Conservation (phyloP, 148 eudicot genomes). For the Rhododendron simsii region DNA sequence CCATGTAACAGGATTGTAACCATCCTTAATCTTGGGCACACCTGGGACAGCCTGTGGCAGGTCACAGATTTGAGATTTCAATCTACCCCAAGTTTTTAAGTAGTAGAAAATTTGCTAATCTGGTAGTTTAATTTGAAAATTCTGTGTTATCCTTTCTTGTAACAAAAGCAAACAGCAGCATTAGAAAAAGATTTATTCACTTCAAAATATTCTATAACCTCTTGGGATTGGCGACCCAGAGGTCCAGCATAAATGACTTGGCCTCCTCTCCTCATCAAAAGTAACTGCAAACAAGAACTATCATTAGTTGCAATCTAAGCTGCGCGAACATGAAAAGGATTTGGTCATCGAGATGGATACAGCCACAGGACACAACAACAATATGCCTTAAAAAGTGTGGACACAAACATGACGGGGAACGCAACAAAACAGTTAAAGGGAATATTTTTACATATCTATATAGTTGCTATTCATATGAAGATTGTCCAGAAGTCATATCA, state of each 20-base stretch:
- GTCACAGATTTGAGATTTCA: background rate
- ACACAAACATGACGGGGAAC: too few species aligned
- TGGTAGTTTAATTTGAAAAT: background rate
- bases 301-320: background rate
- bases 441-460: background rate
- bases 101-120: background rate
- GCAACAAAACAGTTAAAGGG: background rate
- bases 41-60: slow-evolving; percentile 46
- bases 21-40: slow-evolving; percentile 49
- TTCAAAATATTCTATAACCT: slow-evolving; percentile 66
- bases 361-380: too few species aligned
- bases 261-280: slow-evolving; percentile 74
- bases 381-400: too few species aligned
- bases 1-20: slow-evolving; percentile 84
- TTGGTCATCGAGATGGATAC: too few species aligned
- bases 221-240: slow-evolving; percentile 53
- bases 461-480: background rate
- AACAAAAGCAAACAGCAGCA: background rate
- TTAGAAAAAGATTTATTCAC: slow-evolving; percentile 27
- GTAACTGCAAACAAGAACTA: slow-evolving; percentile 34
- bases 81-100: background rate
- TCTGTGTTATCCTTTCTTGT: background rate
- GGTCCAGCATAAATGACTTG: slow-evolving; percentile 64
- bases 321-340: too few species aligned
- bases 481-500: background rate